Percentiles rank a stretch among this genome's conserved stretches.
phyloP scores from a whole-genome alignment of 1,284 basidiomycete species.

The Hymenochaete sp. region DNA sequence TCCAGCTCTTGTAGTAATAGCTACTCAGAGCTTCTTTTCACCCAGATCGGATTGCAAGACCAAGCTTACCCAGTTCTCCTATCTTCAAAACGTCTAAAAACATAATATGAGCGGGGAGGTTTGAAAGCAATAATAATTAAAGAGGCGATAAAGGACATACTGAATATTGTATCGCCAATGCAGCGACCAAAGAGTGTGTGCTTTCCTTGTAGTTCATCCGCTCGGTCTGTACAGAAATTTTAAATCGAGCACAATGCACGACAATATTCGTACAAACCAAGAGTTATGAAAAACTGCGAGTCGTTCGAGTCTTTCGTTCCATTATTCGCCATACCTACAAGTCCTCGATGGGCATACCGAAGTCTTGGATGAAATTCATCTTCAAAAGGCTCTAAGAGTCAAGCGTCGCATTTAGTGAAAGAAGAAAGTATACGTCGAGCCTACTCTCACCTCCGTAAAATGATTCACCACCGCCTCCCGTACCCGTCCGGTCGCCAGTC shows the following conservation, averaged over 20 bases:
- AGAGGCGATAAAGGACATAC: constrained; percentile 39
- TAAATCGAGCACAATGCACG: neutral
- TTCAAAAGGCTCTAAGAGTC: constrained; percentile 68
- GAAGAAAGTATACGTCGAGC: constrained; percentile 20
- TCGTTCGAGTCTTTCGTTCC: constrained; percentile 80
- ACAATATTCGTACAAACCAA: constrained; percentile 46
- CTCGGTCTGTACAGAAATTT: constrained; percentile 49
- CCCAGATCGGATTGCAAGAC: neutral
- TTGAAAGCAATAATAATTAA: neutral
- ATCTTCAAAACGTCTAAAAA: constrained; percentile 79
- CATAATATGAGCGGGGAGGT: constrained; percentile 3
- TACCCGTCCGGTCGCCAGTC: constrained; percentile 91
- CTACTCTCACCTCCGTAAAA: constrained; percentile 69
- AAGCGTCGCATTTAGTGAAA: neutral
- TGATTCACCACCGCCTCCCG: constrained; percentile 85
- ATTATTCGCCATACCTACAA: constrained; percentile 92
- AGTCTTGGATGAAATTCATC: constrained; percentile 93
- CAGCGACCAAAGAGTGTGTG: constrained; percentile 82
- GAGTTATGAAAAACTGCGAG: constrained; percentile 87
- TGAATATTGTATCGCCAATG: constrained; percentile 80
- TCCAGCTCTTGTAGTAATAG: constrained; percentile 56
- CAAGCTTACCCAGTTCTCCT: constrained; percentile 62
- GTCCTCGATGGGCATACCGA: constrained; percentile 74
- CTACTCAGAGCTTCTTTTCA: constrained; percentile 3
- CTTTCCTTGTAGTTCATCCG: constrained; percentile 83